These are phyloP conservation scores for Beta vulgaris DNA, from an alignment of 148 eudicot genomes.

Conservation along the genomic window DNA sequence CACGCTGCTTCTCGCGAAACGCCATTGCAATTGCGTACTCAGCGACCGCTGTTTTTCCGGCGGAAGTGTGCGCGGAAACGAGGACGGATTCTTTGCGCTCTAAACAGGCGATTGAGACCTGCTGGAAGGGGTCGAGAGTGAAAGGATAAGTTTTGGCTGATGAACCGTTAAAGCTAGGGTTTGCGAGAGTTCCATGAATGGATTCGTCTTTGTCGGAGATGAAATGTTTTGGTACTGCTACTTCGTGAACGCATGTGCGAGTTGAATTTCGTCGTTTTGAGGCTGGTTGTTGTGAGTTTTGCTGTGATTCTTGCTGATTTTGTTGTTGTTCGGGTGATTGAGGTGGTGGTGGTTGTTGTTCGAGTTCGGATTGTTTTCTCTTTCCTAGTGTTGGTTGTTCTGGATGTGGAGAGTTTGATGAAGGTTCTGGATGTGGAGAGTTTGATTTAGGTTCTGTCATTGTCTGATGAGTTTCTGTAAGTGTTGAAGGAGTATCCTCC, in stretches of 20 bases:
- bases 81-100: constrained; percentile 83
- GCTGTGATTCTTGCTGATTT: background rate
- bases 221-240: constrained; percentile 71
- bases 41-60: constrained; percentile 94
- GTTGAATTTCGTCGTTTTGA: constrained; percentile 40
- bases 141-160: constrained; percentile 71
- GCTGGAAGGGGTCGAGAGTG: constrained; percentile 82
- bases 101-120: constrained; percentile 75
- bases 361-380: constrained; percentile 38
- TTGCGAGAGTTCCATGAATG: constrained; percentile 63
- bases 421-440: background rate
- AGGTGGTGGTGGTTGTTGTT: background rate
- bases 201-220: constrained; percentile 38
- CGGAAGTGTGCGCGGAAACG: constrained; percentile 94
- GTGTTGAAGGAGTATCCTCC: background rate
- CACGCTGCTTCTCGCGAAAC: constrained; percentile 80
- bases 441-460: background rate
- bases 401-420: background rate
- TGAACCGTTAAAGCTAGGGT: constrained; percentile 56
- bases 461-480: background rate
- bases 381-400: constrained; percentile 31
- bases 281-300: constrained; percentile 4
- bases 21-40: constrained; percentile 97
- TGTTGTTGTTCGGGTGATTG: background rate
- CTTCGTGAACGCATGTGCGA: constrained; percentile 87